Conservation (phyloP, 2,329 filamentous ascomycete genomes). For the Penicillium griseofulvum region DNA sequence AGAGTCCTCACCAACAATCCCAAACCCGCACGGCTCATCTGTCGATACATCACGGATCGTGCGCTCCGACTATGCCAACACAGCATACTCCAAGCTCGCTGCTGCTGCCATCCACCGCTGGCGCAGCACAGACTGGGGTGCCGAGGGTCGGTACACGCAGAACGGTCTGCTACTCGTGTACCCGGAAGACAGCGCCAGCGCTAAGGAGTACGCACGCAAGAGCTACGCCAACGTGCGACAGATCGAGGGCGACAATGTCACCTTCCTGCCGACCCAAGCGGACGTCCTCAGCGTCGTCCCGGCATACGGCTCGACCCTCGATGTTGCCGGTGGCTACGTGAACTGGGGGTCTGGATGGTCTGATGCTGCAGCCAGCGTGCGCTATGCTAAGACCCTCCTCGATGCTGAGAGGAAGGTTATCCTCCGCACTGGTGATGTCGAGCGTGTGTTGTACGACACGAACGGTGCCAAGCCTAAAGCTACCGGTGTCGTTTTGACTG, state of each 20-base stretch:
- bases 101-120: slow-evolving; percentile 68
- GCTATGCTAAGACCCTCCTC: slow-evolving; percentile 38
- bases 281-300: slow-evolving; percentile 37
- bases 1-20: slow-evolving; percentile 55
- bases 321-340: slow-evolving; percentile 44
- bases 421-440: slow-evolving; percentile 38
- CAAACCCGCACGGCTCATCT: slow-evolving; percentile 58
- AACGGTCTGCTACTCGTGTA: slow-evolving; percentile 45
- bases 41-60: slow-evolving; percentile 63
- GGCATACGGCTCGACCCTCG: slow-evolving; percentile 33
- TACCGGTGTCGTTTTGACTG: slow-evolving; percentile 53
- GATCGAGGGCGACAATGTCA: slow-evolving; percentile 34
- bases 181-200: slow-evolving; percentile 28
- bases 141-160: slow-evolving; percentile 44
- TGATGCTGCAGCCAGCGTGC: slow-evolving; percentile 43
- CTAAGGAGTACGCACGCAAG: slow-evolving; percentile 37
- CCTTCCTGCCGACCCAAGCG: slow-evolving; percentile 32
- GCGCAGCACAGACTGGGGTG: slow-evolving; percentile 49
- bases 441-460: slow-evolving; percentile 32
- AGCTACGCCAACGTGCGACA: slow-evolving; percentile 43
- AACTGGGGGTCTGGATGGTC: slow-evolving; percentile 50
- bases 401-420: slow-evolving; percentile 37
- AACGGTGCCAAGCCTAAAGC: slow-evolving; percentile 37
- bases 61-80: slow-evolving; percentile 75
- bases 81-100: slow-evolving; percentile 72